Conservation (phyloP, 208 protist species). For the Naegleria lovaniensis region DNA sequence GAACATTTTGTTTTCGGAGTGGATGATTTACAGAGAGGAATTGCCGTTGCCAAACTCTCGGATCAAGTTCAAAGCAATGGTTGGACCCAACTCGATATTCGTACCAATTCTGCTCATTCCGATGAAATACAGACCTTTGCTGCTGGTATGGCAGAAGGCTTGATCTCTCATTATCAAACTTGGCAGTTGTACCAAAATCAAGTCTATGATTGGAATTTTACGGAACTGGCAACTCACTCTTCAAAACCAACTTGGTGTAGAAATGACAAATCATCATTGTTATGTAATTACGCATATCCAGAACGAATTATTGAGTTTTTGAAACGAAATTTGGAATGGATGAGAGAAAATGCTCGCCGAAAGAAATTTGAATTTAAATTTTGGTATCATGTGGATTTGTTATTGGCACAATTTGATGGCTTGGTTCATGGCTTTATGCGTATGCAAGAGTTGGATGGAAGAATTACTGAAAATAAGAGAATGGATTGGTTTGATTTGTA, state of each 20-base stretch:
- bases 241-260: neutral
- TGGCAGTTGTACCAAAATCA: neutral
- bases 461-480: neutral
- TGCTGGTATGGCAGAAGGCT: neutral
- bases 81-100: neutral
- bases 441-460: neutral
- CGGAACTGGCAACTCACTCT: neutral
- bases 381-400: slow-evolving; percentile 35
- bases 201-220: slow-evolving; percentile 16
- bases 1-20: neutral
- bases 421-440: slow-evolving; percentile 23
- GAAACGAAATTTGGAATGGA: neutral
- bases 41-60: neutral
- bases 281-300: neutral
- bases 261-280: neutral
- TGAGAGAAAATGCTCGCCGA: neutral
- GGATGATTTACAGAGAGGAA: neutral
- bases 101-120: neutral
- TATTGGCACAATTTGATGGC: slow-evolving; percentile 39
- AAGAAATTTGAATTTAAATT: neutral
- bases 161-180: neutral
- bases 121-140: neutral
- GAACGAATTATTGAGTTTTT: neutral
- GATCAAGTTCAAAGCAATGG: neutral
- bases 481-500: neutral